phyloP scores from a whole-genome alignment of 495 filamentous ascomycete species.

The Hypoxylon lenormandii region DNA sequence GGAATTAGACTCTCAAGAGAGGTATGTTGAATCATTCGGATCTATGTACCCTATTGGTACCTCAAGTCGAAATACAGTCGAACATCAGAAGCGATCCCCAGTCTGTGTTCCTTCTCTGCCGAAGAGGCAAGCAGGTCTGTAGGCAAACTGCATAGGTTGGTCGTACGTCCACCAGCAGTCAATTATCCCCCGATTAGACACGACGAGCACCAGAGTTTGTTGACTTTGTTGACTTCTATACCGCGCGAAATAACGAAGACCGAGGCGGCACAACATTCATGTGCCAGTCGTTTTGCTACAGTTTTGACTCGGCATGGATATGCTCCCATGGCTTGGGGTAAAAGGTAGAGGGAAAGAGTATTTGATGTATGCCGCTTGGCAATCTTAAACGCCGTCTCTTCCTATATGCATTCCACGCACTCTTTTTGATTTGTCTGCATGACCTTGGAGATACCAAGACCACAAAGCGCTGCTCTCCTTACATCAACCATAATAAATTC shows the following conservation, averaged over 20 bases:
- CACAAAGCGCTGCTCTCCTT: slow-evolving; percentile 19
- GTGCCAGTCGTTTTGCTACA: slow-evolving; percentile 19
- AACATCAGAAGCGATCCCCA: slow-evolving; percentile 26
- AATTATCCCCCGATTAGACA: slow-evolving; percentile 10
- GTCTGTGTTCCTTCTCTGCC: slow-evolving; percentile 23
- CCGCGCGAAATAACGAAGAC: slow-evolving; percentile 22
- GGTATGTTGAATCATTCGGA: slow-evolving; percentile 6
- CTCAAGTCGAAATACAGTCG: slow-evolving; percentile 28
- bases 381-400: slow-evolving; percentile 26
- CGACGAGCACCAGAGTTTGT: slow-evolving; percentile 20
- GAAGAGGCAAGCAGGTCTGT: slow-evolving; percentile 17
- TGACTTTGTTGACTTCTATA: slow-evolving; percentile 13
- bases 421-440: slow-evolving; percentile 31
- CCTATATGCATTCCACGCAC: slow-evolving; percentile 36
- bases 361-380: slow-evolving; percentile 19
- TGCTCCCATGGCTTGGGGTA: slow-evolving; percentile 19
- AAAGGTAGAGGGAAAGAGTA: slow-evolving; percentile 30
- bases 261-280: slow-evolving; percentile 18
- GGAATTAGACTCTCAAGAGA: slow-evolving; percentile 13
- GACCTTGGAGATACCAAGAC: slow-evolving; percentile 23
- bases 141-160: slow-evolving; percentile 12
- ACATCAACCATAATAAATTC: slow-evolving; percentile 32
- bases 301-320: slow-evolving; percentile 19
- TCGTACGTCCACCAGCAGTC: slow-evolving; percentile 11
- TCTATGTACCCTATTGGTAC: slow-evolving; percentile 23